A percentile compares a stretch with the other conserved stretches of the same genome.
phyloP scores from a whole-genome alignment of 2,329 filamentous ascomycete species.

The Neobulgaria alba region DNA sequence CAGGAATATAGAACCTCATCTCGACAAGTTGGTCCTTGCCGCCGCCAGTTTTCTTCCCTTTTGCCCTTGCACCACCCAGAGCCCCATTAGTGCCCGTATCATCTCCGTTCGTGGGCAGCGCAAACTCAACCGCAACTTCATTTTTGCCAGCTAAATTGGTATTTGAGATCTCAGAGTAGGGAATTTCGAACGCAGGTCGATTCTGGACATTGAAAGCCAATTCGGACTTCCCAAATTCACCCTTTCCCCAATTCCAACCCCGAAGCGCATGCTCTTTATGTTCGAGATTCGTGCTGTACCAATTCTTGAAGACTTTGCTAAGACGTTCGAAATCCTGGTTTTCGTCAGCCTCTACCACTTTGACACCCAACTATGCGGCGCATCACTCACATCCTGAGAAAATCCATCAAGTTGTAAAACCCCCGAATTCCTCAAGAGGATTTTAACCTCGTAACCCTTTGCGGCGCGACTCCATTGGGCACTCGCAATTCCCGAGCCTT shows the following conservation, averaged over 20 bases:
- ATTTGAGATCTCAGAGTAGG: slow-evolving; percentile 95
- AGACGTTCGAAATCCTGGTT: slow-evolving; percentile 80
- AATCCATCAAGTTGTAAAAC: slow-evolving; percentile 95
- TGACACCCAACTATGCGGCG: background rate
- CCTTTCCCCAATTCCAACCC: slow-evolving; percentile 99
- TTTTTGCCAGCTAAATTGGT: slow-evolving; percentile 97
- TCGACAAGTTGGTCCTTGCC: slow-evolving; percentile 91
- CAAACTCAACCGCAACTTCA: slow-evolving; percentile 93
- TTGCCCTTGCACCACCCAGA: slow-evolving; percentile 62
- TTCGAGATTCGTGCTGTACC: slow-evolving; percentile 91
- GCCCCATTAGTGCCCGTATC: slow-evolving; percentile 67
- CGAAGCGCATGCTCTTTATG: slow-evolving; percentile 88
- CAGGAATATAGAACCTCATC: slow-evolving; percentile 98
- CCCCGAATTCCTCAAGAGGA: slow-evolving; percentile 73
- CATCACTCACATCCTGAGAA: slow-evolving; percentile 64
- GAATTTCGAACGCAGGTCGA: slow-evolving; percentile 89
- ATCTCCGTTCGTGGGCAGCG: slow-evolving; percentile 61
- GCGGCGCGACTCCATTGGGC: slow-evolving; percentile 94
- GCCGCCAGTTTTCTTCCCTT: slow-evolving; percentile 82
- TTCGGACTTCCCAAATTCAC: slow-evolving; percentile 91
- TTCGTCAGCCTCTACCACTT: slow-evolving; percentile 10
- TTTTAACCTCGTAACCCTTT: slow-evolving; percentile 88
- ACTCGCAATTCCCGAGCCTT: slow-evolving; percentile 72
- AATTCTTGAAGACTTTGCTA: slow-evolving; percentile 90
- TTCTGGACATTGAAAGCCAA: slow-evolving; percentile 96